Evolutionary conservation across 2,329 filamentous ascomycete genomes (phyloP), one percentile per base, ranked within the genome.

Genomic region (Byssoonygena ceratinophila): DNA sequence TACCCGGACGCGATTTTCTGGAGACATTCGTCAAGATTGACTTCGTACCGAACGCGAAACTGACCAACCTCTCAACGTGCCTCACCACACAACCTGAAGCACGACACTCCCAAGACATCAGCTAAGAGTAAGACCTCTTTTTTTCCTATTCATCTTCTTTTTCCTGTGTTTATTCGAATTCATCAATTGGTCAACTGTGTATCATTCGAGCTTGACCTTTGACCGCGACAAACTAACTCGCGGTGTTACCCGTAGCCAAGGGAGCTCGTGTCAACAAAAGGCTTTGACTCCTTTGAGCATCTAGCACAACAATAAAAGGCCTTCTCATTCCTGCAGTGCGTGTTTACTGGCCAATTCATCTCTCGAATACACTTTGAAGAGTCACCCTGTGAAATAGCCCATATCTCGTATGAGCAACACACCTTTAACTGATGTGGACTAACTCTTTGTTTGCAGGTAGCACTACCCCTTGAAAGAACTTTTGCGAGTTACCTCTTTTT

Each of bases 261-360:
- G 2, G 7, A 31, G 1, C 40, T 18, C 27, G 27, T 45, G 49
- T 43, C 32, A 36, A 51, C 48, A 51, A 44, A 51, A 37, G 32
- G 49, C 31, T 45, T 45, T 51, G 39, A 51, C 9, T 2, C 18
- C 29, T 29, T 37, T 29, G 14, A n/a, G 6, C 18, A 16, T 51
- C 32, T 51, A 9, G 12, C 2, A 27, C 29, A 51, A 27, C 29
- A 45, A 45, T 51, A 27, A 45, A 51, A 45, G 27, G 18, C 22
- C 27, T 2, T 44, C 7, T 14, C 12, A 5, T 12, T 14, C 16
- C 11, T 27, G 23, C 37, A 16, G 2, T 5, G 12, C 25, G 12
- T n/a, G n/a, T n/a, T 25, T 25, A 18, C 34, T 18, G 44, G 39
- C 14, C 39, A 18, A 14, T 29, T 18, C 12, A 16, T 29, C 46